Conservation (phyloP, 2,329 filamentous ascomycete species). For the Westerdykella aurantiaca region DNA sequence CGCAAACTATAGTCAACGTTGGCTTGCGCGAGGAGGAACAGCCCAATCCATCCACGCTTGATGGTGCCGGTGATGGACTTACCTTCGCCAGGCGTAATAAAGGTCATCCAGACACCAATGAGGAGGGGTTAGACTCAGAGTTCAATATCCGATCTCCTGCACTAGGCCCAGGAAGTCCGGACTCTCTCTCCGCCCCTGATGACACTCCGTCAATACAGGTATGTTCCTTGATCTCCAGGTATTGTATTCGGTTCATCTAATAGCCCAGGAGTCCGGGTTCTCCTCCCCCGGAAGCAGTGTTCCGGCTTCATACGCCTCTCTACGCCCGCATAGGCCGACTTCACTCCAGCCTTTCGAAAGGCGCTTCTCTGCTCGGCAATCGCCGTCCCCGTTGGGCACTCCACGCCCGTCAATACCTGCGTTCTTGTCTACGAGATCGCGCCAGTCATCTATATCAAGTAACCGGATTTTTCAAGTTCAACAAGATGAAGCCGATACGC, state of each 20-base stretch:
- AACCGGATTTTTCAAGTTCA: constrained; percentile 55
- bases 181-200: constrained; percentile 70
- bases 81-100: constrained; percentile 29
- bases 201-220: constrained; percentile 81
- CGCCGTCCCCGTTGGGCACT: constrained; percentile 54
- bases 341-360: constrained; percentile 91
- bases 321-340: constrained; percentile 68
- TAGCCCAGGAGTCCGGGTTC: constrained; percentile 45
- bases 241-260: constrained; percentile 21
- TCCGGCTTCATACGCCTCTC: constrained; percentile 62
- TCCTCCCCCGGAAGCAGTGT: constrained; percentile 69
- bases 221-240: constrained; percentile 33
- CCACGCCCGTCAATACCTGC: constrained; percentile 70
- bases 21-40: constrained; percentile 15
- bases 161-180: constrained; percentile 53
- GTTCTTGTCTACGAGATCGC: constrained; percentile 69
- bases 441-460: constrained; percentile 72
- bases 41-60: neutral
- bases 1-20: neutral
- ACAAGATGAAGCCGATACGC: constrained; percentile 57
- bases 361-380: constrained; percentile 84
- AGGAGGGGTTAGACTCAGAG: constrained; percentile 18
- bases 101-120: constrained; percentile 16
- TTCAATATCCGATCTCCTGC: constrained; percentile 11
- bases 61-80: constrained; percentile 17